A percentile compares a stretch with the other conserved stretches of the same genome.
phyloP scores from a whole-genome alignment of 768 basidiomycete genomes.

The Glaciozyma antarctica region DNA sequence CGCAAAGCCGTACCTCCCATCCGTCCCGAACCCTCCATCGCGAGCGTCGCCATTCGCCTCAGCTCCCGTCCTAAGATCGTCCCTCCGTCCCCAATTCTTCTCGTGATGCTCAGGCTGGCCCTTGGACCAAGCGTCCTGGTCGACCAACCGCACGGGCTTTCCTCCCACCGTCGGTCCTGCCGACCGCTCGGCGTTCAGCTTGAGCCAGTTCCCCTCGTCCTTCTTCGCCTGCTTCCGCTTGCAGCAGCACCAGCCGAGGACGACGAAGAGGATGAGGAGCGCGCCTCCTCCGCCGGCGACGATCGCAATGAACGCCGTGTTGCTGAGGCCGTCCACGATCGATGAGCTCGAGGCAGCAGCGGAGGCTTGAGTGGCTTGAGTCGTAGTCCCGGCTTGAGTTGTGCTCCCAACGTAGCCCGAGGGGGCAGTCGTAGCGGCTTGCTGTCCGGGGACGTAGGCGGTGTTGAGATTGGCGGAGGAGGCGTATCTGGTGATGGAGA shows the following conservation, averaged over 20 bases:
- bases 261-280: conserved; percentile 3
- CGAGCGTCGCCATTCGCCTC: neutral
- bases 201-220: conserved; percentile 13
- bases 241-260: conserved; percentile 22
- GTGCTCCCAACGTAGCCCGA: too few species aligned
- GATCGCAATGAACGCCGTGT: conserved; percentile 15
- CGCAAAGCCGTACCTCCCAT: neutral
- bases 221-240: conserved; percentile 19
- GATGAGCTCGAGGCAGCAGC: neutral
- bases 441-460: too few species aligned
- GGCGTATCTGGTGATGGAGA: too few species aligned
- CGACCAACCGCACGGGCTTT: neutral
- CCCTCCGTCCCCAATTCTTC: conserved; percentile 7
- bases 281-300: conserved; percentile 7
- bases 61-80: neutral
- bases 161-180: neutral
- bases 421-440: too few species aligned
- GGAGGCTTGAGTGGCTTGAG: too few species aligned
- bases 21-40: too few species aligned
- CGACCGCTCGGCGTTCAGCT: neutral
- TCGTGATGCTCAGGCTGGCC: neutral
- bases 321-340: neutral
- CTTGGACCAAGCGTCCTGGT: neutral
- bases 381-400: too few species aligned
- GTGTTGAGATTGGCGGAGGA: too few species aligned